Base-by-base conservation (phyloP, 2,329 filamentous ascomycete species). In the Aspergillus candidus region DNA sequence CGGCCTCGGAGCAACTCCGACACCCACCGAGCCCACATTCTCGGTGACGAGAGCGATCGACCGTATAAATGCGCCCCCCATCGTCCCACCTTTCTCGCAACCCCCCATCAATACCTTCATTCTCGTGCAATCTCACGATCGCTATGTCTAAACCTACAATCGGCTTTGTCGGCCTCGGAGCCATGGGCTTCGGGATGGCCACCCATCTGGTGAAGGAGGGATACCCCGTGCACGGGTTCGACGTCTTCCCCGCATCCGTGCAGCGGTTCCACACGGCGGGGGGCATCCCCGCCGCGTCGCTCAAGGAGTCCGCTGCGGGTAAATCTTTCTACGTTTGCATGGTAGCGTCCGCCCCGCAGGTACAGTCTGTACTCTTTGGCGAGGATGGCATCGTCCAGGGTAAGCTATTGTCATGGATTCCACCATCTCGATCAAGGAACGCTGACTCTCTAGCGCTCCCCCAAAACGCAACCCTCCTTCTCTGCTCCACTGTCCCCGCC, bases 151-250 rank as follows among this genome's bases (percentile, higher is more conserved):
- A 73, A 58, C 72, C 73, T 18, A 58, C 66, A 41, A 70, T 86
- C 42, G 77, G 79, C 51, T 87, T 88, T 66, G 82, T 85, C 51
- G 85, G 85, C 71, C 81, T 89, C 3, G 85, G 85, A 44, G 84
- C 84, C 66, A 88, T 88, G 85, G 85, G 85, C 60, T 85, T 87
- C 62, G 85, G 85, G 60, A 88, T 89, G 84, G 85, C 85, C 51
- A 85, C 79, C 47, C 77, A 88, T 60, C 77, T 89, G 36, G 72
- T 88, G 56, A 79, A 80, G 53, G 69, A 77, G 51, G 82, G 82
- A 46, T 86, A 83, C 63, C 48, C 69, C 18, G 83, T 88, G 17
- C 82, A 78, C 15, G 84, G 84, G 44, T 88, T 81, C 61, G 85
- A 89, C 58, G 77, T 88, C 33, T 87, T 78, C 69, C 70, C 71